Evolutionary conservation across 2,329 filamentous ascomycete species (phyloP), one percentile per base, ranked within the genome.

Genomic region (Parastagonospora avenae): DNA sequence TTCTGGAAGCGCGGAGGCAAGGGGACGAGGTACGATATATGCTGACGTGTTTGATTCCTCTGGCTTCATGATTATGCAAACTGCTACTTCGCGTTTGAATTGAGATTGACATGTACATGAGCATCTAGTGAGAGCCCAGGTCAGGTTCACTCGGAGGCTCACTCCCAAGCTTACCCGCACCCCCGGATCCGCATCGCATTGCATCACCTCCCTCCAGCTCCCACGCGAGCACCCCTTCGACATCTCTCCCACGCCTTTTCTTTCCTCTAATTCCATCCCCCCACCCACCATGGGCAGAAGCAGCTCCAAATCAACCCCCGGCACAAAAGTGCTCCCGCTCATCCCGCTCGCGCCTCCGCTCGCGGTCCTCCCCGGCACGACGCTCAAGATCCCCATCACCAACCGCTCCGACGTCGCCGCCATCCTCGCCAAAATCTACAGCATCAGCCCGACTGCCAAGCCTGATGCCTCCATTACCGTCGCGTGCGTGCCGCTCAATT

Each of bases 381-480:
- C 92, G 43, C 84, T 96, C 63, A 89, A 92, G 63, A 89, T 97
- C 59, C 86, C 91, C 47, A 88, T 97, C 45, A 85, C 88, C 35
- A 87, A 88, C 73, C 90, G 93, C 44, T 86, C 91, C 60, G 94
- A 97, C 74, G 88, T 97, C 60, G 88, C 91, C 46, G 90, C 93
- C 43, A 84, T 97, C 38, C 85, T 99, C 50, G 90, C 92, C 15
- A 87, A 88, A 62, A 85, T 96, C 53, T 93, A 96, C 75, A 89
- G 89, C 66, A 86, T 87, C 62, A 87, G 87, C 27, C 81, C 89
- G 30, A 83, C 85, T 35, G 76, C 79, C 19, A 87, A 86, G 64
- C 84, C 79, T 2, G 80, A 87, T 60, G 83, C 85, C 27, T 81
- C 85, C 60, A 85, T 96, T 62, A 87, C 90, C 8, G 87, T 97